Conservation (phyloP, 768 basidiomycete genomes). For the Suillus hirtellus region DNA sequence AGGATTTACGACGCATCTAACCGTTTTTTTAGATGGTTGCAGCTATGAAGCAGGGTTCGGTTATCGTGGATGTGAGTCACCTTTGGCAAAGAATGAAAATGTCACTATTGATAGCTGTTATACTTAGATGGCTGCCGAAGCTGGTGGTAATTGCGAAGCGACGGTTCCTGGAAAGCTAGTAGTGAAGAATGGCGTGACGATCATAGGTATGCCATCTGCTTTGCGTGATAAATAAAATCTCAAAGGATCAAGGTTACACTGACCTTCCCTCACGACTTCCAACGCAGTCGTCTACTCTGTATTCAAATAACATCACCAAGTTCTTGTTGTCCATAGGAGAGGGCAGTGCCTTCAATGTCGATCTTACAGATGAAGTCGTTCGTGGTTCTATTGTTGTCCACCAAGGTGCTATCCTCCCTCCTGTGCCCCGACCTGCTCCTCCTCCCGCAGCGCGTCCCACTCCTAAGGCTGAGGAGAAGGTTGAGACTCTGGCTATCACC, state of each 20-base stretch:
- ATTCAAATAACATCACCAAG: conserved; percentile 91
- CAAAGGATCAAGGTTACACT: conserved; percentile 58
- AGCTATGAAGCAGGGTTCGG: conserved; percentile 91
- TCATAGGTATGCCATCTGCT: conserved; percentile 57
- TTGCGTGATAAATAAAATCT: conserved; percentile 7
- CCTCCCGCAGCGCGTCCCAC: conserved; percentile 57
- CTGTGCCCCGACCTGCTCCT: conserved; percentile 67
- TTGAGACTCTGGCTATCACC: conserved; percentile 59
- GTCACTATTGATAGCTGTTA: conserved; percentile 15
- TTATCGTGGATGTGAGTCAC: conserved; percentile 66
- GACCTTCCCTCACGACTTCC: conserved; percentile 87
- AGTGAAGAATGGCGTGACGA: conserved; percentile 73
- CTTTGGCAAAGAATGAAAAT: not conserved
- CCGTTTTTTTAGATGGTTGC: conserved; percentile 59
- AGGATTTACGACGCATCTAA: conserved; percentile 13
- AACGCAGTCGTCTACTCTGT: conserved; percentile 85
- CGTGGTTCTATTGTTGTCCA: conserved; percentile 79
- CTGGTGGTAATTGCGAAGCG: conserved; percentile 87
- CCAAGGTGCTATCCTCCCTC: conserved; percentile 62
- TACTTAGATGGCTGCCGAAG: conserved; percentile 63
- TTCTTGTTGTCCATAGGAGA: conserved; percentile 80
- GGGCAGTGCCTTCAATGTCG: conserved; percentile 60
- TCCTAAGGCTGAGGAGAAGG: conserved; percentile 45
- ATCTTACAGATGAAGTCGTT: conserved; percentile 82
- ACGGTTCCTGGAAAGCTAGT: conserved; percentile 76